Conservation (phyloP, 2,329 filamentous ascomycete genomes). For the Epichloe glyceriae region DNA sequence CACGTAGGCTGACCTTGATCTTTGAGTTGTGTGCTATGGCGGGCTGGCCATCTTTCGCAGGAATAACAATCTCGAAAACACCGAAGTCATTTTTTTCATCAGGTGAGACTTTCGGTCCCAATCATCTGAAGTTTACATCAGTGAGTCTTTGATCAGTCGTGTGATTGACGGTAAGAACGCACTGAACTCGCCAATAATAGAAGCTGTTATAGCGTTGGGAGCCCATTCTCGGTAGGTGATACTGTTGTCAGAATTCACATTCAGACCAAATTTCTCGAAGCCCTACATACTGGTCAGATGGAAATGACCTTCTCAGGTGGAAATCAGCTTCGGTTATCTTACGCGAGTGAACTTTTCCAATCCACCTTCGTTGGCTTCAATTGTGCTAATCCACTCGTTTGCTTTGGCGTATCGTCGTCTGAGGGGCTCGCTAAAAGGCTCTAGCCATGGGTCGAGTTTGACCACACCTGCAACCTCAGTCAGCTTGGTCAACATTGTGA, state of each 20-base stretch:
- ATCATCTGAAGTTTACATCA: slow-evolving; percentile 41
- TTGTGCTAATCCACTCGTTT: slow-evolving; percentile 73
- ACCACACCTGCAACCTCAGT: slow-evolving; percentile 53
- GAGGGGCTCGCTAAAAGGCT: slow-evolving; percentile 68
- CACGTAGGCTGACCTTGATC: slow-evolving; percentile 56
- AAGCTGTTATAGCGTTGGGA: slow-evolving; percentile 73
- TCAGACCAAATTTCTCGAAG: slow-evolving; percentile 75
- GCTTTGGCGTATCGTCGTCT: slow-evolving; percentile 66
- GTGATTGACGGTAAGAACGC: slow-evolving; percentile 20
- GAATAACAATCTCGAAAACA: slow-evolving; percentile 72
- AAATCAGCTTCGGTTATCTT: slow-evolving; percentile 13
- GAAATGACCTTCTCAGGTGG: background rate
- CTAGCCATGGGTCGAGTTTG: slow-evolving; percentile 77
- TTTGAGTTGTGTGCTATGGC: slow-evolving; percentile 89
- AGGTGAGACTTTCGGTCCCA: slow-evolving; percentile 76
- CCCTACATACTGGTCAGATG: slow-evolving; percentile 42
- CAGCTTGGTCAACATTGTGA: slow-evolving; percentile 2
- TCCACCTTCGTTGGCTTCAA: slow-evolving; percentile 75
- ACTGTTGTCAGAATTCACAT: slow-evolving; percentile 67
- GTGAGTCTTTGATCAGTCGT: slow-evolving; percentile 14
- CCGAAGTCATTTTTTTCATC: slow-evolving; percentile 77
- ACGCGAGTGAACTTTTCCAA: slow-evolving; percentile 84
- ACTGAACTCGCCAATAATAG: slow-evolving; percentile 92
- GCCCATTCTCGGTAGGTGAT: slow-evolving; percentile 95
- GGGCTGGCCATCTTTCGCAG: slow-evolving; percentile 58